Conservation (phyloP, 345 rosid genomes). For the Salix arbutifolia region DNA sequence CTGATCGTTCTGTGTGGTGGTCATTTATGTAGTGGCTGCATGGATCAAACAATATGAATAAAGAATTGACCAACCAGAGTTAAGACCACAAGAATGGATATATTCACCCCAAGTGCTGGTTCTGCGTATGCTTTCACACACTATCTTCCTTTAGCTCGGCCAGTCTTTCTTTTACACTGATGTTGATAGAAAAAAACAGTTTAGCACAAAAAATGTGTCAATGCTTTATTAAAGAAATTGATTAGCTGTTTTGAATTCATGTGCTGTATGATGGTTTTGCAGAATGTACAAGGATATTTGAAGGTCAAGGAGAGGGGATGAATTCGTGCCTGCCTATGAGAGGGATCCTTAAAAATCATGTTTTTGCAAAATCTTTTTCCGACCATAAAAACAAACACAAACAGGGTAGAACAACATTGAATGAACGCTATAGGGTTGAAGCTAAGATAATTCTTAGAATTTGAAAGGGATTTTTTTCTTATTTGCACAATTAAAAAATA, state of each 20-base stretch:
- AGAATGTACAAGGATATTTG: neutral
- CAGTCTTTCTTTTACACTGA: neutral
- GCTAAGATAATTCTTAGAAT: neutral
- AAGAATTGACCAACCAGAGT: too few relatives aligned
- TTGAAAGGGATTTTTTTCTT: neutral
- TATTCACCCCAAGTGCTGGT: too few relatives aligned
- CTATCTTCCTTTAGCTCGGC: too few relatives aligned
- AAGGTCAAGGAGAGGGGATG: neutral
- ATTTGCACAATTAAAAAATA: too few relatives aligned
- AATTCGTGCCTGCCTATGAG: neutral
- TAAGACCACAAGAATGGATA: too few relatives aligned
- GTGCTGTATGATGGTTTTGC: neutral
- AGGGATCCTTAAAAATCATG: neutral
- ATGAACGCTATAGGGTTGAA: neutral
- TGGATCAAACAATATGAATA: too few relatives aligned
- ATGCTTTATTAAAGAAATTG: neutral
- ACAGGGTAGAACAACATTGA: neutral
- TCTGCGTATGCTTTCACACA: too few relatives aligned
- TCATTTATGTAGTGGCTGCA: too few relatives aligned
- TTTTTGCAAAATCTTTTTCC: too few relatives aligned
- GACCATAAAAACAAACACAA: too few relatives aligned
- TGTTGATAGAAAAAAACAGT: neutral
- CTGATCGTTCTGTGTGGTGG: too few relatives aligned
- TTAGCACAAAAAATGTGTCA: neutral
- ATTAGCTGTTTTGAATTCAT: neutral